Percentiles rank a stretch among this genome's conserved stretches.
Evolutionary conservation across 108 stramenopile species (phyloP).

Genomic region (Craspedostauros australis): DNA sequence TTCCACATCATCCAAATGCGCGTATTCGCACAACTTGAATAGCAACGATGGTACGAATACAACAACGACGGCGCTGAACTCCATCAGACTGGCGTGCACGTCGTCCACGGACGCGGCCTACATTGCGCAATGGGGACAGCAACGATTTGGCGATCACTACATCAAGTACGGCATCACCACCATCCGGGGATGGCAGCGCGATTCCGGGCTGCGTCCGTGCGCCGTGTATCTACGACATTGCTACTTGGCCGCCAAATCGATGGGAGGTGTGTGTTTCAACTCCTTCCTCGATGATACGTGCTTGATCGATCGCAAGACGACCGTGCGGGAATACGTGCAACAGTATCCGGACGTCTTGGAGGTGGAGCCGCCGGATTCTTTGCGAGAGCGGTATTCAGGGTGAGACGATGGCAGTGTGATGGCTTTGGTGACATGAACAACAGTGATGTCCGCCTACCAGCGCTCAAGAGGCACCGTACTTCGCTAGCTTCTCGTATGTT

Average conservation of each 20-base stretch:
- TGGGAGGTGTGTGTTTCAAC: constrained; percentile 52
- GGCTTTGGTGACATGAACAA: no score
- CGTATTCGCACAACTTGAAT: not conserved
- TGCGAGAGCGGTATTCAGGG: constrained; percentile 52
- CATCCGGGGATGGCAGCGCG: constrained; percentile 73
- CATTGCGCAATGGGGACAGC: constrained; percentile 55
- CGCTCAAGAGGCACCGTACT: no score
- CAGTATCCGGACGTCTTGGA: constrained; percentile 46
- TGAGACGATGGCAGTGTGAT: constrained; percentile 14
- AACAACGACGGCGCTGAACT: constrained; percentile 23
- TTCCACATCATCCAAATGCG: constrained; percentile 67
- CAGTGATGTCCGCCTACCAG: no score
- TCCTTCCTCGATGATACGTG: constrained; percentile 78
- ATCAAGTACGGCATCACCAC: constrained; percentile 48
- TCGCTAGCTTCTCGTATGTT: no score
- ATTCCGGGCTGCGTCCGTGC: constrained; percentile 72
- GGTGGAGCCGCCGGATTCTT: constrained; percentile 30
- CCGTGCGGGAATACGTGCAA: constrained; percentile 56
- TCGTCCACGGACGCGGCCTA: constrained; percentile 64
- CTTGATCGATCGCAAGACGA: constrained; percentile 69
- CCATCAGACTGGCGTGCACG: constrained; percentile 60
- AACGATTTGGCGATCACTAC: constrained; percentile 50
- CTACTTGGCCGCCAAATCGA: constrained; percentile 56
- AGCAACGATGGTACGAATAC: not conserved
- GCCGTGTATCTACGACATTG: constrained; percentile 85